A percentile compares a stretch with the other conserved stretches of the same genome.
phyloP scores from a whole-genome alignment of 2,329 filamentous ascomycete species.

The Ophiostoma quercus region DNA sequence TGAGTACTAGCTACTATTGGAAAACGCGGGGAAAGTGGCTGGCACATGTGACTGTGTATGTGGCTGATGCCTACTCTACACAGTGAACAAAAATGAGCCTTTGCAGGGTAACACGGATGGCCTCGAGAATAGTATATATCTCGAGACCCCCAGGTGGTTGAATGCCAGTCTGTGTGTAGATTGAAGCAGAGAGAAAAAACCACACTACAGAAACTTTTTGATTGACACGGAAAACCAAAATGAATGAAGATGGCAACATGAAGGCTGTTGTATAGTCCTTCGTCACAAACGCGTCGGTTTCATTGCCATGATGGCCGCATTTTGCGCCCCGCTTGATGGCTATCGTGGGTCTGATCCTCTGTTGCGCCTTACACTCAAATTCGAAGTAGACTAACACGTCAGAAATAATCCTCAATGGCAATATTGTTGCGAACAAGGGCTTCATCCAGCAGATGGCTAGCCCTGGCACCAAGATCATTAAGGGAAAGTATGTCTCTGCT shows the following conservation, averaged over 20 bases:
- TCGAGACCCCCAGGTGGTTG: background rate
- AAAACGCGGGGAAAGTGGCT: background rate
- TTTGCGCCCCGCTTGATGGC: constrained; percentile 38
- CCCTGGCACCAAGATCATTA: constrained; percentile 19
- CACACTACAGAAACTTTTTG: background rate
- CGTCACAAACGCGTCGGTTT: constrained; percentile 35
- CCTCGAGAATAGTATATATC: background rate
- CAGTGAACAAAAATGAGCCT: background rate
- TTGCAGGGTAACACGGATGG: background rate
- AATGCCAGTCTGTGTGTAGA: background rate
- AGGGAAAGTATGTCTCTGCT: constrained; percentile 24
- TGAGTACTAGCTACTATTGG: background rate
- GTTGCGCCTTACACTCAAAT: background rate
- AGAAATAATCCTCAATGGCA: constrained; percentile 24
- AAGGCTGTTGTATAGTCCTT: constrained; percentile 24
- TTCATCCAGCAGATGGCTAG: constrained; percentile 25
- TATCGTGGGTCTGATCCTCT: constrained; percentile 23
- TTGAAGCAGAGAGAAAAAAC: background rate
- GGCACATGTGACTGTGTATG: background rate
- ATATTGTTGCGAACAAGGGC: constrained; percentile 26
- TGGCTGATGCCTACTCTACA: background rate
- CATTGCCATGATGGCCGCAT: constrained; percentile 40
- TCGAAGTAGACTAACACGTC: background rate
- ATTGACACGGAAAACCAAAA: background rate
- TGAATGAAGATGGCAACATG: background rate